Evolutionary conservation across 2,329 filamentous ascomycete species (phyloP).

Genomic region (Fusarium nisikadoi): DNA sequence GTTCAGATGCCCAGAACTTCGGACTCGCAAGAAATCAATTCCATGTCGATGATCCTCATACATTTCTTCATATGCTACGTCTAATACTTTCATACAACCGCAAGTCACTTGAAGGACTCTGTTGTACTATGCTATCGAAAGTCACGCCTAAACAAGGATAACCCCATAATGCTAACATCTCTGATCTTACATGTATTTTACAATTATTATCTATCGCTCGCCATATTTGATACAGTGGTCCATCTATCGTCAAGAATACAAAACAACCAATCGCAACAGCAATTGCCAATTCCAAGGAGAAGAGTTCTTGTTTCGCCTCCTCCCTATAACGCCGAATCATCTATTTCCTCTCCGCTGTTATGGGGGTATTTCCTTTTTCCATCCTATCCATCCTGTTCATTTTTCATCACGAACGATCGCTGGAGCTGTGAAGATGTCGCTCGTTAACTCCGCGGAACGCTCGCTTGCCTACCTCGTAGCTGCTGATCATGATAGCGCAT

Average conservation of each 20-base stretch:
- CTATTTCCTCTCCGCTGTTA: slow-evolving; percentile 6
- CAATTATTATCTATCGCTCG: slow-evolving; percentile 40
- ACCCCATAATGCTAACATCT: background rate
- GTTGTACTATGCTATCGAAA: background rate
- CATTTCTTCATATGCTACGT: background rate
- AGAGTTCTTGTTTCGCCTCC: slow-evolving; percentile 22
- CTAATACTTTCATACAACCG: background rate
- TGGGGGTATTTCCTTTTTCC: slow-evolving; percentile 23
- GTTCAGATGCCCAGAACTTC: background rate
- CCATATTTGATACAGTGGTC: slow-evolving; percentile 27
- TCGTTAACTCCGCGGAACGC: slow-evolving; percentile 81
- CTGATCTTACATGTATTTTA: slow-evolving; percentile 34
- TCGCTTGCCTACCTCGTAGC: slow-evolving; percentile 95
- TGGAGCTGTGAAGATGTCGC: slow-evolving; percentile 38
- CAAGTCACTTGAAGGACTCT: fast-evolving
- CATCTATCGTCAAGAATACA: slow-evolving; percentile 28
- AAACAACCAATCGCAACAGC: background rate
- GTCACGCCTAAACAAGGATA: background rate
- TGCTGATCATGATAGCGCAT: slow-evolving; percentile 99
- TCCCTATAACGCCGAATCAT: slow-evolving; percentile 37
- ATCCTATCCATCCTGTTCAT: slow-evolving; percentile 1
- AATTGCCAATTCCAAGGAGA: slow-evolving; percentile 18
- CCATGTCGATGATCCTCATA: fast-evolving
- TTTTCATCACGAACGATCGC: slow-evolving; percentile 15
- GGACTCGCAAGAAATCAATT: background rate